Conservation (phyloP, 768 basidiomycete genomes). For the Suillus alpinus region DNA sequence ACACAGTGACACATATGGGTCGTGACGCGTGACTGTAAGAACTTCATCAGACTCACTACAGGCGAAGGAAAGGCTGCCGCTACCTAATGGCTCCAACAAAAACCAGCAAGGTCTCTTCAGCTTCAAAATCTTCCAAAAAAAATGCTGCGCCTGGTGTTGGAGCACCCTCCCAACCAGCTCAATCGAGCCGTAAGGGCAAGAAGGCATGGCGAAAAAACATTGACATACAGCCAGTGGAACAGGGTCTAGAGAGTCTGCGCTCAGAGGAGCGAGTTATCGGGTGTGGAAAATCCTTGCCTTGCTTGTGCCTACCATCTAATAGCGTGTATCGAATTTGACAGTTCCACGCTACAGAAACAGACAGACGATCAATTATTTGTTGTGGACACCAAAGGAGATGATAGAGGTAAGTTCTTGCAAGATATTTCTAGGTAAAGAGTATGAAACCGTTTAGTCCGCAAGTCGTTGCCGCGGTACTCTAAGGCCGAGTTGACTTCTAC, state of each 20-base stretch:
- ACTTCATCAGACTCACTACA: not conserved
- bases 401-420: constrained; percentile 46
- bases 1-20: not conserved
- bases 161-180: constrained; percentile 35
- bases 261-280: constrained; percentile 81
- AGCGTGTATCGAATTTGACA: constrained; percentile 22
- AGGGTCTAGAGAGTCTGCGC: constrained; percentile 69
- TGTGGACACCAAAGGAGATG: constrained; percentile 79
- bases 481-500: constrained; percentile 57
- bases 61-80: not conserved
- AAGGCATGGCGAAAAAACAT: constrained; percentile 93
- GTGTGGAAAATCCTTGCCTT: constrained; percentile 38
- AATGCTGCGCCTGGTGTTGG: constrained; percentile 14
- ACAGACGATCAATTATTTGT: constrained; percentile 74
- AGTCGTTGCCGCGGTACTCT: constrained; percentile 53
- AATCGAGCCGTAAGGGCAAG: constrained; percentile 87
- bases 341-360: constrained; percentile 63
- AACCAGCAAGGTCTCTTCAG: constrained; percentile 1
- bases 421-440: not conserved
- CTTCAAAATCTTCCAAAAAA: constrained; percentile 11
- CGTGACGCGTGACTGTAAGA: not conserved
- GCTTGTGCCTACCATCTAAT: constrained; percentile 1
- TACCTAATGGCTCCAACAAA: not conserved
- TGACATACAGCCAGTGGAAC: constrained; percentile 76
- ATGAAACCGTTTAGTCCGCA: constrained; percentile 47